Evolutionary conservation across 1,284 basidiomycete species (phyloP), one percentile per base, ranked within the genome.

Genomic region (Ganoderma boninense): DNA sequence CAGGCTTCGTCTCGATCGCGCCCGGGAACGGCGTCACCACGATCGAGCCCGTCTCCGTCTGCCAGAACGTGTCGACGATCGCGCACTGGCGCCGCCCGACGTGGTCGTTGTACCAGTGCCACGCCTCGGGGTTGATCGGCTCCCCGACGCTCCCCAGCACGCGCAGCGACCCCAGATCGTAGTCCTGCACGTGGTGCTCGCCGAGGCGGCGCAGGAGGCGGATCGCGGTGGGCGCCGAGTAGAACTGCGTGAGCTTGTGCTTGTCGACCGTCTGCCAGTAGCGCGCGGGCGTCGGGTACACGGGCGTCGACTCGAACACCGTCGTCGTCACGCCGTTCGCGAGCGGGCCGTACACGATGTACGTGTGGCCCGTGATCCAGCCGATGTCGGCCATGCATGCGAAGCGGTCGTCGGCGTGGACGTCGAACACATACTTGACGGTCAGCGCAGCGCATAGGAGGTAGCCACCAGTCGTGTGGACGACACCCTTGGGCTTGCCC

Each of bases 341-440:
- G 70, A 99, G 90, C 5, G 98, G 98, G 29, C 98, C 97, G 82
- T 99, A 99, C 75, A 99, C 89, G 80, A 99, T 99, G 86, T 99
- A 97, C 82, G 95, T 95, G 86, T 99, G 97, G 49, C 97, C 97
- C 4, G 97, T 99, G 84, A 99, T 98, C 97, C 97, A 99, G 77
- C 97, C 97, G 69, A 99, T 90, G 80, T 99, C 97, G 73, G 97
- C 97, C 97, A 99, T 97, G 87, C 98, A 99, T 6, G 94, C 97
- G 81, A 97, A 99, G 75, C 87, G 91, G 84, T 97, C 94, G 67
- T 93, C 94, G 18, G 92, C 90, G 82, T 99, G 98, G 40, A 98
- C 90, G 80, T 99, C 98, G 78, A 99, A 99, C 73, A 98, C 95
- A 82, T 95, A 95, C 84, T 98, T 98, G 82, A 97, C 90, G n/a